phyloP scores from a whole-genome alignment of 805 yeast genomes.

The Scheffersomyces lignosus region DNA sequence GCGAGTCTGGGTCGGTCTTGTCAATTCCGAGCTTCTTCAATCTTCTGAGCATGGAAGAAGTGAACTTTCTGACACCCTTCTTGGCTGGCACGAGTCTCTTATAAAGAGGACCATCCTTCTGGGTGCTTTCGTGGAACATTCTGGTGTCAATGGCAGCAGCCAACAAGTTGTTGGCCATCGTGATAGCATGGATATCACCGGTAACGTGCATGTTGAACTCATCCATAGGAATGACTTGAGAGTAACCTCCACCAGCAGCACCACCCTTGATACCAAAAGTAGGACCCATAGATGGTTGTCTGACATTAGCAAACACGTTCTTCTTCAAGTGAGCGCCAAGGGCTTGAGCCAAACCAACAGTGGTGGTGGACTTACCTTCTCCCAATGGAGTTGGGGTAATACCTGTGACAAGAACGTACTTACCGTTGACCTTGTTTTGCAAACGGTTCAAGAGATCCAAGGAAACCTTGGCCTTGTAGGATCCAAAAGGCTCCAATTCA shows the following conservation, averaged over 20 bases:
- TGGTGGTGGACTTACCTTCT: slow-evolving; percentile 83
- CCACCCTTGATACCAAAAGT: slow-evolving; percentile 89
- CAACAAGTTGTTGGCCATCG: slow-evolving; percentile 75
- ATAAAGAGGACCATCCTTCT: slow-evolving; percentile 70
- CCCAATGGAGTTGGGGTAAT: slow-evolving; percentile 86
- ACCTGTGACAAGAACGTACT: slow-evolving; percentile 77
- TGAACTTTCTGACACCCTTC: slow-evolving; percentile 67
- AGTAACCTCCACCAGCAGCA: slow-evolving; percentile 89
- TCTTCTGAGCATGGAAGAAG: slow-evolving; percentile 67
- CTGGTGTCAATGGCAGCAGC: slow-evolving; percentile 88
- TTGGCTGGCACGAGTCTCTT: slow-evolving; percentile 74
- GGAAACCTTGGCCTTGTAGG: slow-evolving; percentile 74
- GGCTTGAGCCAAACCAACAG: slow-evolving; percentile 81
- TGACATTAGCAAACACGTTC: slow-evolving; percentile 74
- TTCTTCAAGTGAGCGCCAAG: slow-evolving; percentile 71
- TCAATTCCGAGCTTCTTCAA: slow-evolving; percentile 65
- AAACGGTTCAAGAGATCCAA: slow-evolving; percentile 63
- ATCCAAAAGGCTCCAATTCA: slow-evolving; percentile 75
- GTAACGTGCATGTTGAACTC: slow-evolving; percentile 85
- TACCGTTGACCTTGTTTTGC: slow-evolving; percentile 60
- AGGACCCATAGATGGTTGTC: slow-evolving; percentile 90
- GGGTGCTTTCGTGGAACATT: slow-evolving; percentile 80
- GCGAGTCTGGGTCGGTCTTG: slow-evolving; percentile 70
- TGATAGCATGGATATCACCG: slow-evolving; percentile 84
- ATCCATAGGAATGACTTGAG: slow-evolving; percentile 88